Percentiles rank a stretch among this genome's conserved stretches.
Conservation (phyloP, 2,329 filamentous ascomycete genomes). For the Ophiostoma quercus region DNA sequence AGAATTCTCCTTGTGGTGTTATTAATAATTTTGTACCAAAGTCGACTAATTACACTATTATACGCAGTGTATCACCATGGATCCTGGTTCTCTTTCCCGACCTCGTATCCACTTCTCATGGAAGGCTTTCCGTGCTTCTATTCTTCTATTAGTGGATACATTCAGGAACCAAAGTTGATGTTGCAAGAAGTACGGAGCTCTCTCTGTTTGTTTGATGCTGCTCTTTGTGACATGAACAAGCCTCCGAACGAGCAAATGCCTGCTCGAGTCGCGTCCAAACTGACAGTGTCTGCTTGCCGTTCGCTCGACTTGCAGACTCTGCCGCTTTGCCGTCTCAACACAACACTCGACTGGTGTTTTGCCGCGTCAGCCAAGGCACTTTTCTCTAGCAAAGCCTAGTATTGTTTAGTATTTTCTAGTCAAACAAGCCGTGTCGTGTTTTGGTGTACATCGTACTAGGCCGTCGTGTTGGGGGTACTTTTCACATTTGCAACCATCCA, state of each 20-base stretch:
- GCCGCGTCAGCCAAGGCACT: background rate
- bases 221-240: too few relatives aligned
- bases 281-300: background rate
- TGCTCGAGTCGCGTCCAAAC: too few relatives aligned
- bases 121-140: slow-evolving; percentile 4
- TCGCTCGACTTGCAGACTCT: background rate
- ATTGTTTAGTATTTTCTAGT: background rate
- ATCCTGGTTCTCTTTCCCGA: background rate
- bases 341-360: background rate
- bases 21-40: background rate
- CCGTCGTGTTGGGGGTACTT: slow-evolving; percentile 9
- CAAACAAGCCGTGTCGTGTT: background rate
- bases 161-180: slow-evolving; percentile 8
- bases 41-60: background rate
- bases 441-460: background rate
- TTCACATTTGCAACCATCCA: background rate
- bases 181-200: background rate
- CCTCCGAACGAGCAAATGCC: too few relatives aligned
- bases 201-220: background rate
- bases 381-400: background rate
- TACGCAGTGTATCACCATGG: background rate
- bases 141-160: slow-evolving; percentile 12
- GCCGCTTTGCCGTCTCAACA: background rate
- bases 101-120: slow-evolving; percentile 10
- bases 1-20: background rate